Conservation (phyloP, 495 filamentous ascomycete species). For the Neurospora hispaniola region DNA sequence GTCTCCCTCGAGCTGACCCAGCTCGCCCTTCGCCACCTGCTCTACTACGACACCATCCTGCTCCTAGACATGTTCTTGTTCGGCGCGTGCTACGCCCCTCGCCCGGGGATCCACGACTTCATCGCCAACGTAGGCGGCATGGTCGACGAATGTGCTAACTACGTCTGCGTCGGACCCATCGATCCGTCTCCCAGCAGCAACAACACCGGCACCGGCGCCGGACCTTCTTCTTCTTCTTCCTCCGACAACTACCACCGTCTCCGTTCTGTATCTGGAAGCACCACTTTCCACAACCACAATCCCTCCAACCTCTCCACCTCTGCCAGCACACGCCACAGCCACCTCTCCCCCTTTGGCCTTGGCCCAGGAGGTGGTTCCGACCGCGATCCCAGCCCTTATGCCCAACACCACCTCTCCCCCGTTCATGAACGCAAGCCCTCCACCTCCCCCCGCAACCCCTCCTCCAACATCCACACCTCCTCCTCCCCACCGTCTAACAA, state of each 20-base stretch:
- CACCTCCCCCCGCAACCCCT: not conserved
- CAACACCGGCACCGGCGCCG: not conserved
- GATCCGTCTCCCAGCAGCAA: not conserved
- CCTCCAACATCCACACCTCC: not conserved
- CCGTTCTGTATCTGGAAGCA: not conserved
- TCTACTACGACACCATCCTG: slow-evolving; percentile 81
- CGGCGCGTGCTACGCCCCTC: slow-evolving; percentile 72
- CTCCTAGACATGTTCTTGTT: slow-evolving; percentile 93
- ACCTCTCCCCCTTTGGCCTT: not conserved
- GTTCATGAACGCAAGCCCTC: not conserved
- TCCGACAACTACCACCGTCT: not conserved
- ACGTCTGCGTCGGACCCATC: slow-evolving; percentile 44
- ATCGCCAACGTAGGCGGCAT: slow-evolving; percentile 56
- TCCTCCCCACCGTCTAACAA: not conserved
- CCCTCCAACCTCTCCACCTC: not conserved
- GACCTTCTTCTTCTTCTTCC: not conserved
- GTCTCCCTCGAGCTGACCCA: slow-evolving; percentile 74
- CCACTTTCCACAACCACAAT: not conserved
- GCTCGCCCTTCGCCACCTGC: slow-evolving; percentile 73
- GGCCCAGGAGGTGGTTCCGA: not conserved
- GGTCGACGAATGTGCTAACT: slow-evolving; percentile 76
- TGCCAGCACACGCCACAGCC: not conserved
- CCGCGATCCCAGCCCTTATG: not conserved
- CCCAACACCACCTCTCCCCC: not conserved
- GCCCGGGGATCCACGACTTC: slow-evolving; percentile 65